Evolutionary conservation across 2,329 filamentous ascomycete genomes (phyloP), one percentile per base, ranked within the genome.

Genomic region (Zymoseptoria pseudotritici): DNA sequence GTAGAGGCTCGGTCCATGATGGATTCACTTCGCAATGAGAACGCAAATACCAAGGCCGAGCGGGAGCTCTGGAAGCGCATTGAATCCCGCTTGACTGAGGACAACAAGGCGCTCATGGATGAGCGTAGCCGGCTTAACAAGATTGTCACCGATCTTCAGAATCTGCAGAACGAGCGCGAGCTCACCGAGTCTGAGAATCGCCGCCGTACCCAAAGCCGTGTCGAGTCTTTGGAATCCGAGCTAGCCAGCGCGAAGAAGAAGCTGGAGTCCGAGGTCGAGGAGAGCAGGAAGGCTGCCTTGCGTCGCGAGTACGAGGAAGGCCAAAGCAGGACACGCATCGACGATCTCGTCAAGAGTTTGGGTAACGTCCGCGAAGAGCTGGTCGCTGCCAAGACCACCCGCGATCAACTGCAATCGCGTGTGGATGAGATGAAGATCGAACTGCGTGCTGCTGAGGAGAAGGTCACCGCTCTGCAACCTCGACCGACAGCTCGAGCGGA

Each of bases 21-120:
- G 3, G 93, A 99, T 70, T 92, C 91, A 70, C 83, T 97, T 74
- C 88, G 91, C 56, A 91, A 91, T 65, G 94, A 99, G 72, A 91
- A 87, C 57, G 87, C 91, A 17, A 97, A 97, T 70, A 83, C 97
- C 36, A 96, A 96, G 74, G 92, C 93, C 0, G 93, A 97, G 75
- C 96, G 96, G 77, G 89, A 91, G 46, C 81, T 99, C 9, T 96
- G 90, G 89, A 96, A 94, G 77, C 90, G 88, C 58, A 96, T 97
- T 36, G 92, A 97, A 72, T 87, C 89, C 64, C 86, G 95, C 56
- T 80, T 97, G 51, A 88, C 85, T 63, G 90, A 94, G 68, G 92
- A 97, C 70, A 96, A 94, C 65, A 91, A 96, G 70, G 85, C 79
- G 20, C 79, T 97, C 11, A 82, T 89, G 50, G 90, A 95, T 61